Conservation (phyloP, 192 early-diverging fungal species). For the Coemansia sp. region DNA sequence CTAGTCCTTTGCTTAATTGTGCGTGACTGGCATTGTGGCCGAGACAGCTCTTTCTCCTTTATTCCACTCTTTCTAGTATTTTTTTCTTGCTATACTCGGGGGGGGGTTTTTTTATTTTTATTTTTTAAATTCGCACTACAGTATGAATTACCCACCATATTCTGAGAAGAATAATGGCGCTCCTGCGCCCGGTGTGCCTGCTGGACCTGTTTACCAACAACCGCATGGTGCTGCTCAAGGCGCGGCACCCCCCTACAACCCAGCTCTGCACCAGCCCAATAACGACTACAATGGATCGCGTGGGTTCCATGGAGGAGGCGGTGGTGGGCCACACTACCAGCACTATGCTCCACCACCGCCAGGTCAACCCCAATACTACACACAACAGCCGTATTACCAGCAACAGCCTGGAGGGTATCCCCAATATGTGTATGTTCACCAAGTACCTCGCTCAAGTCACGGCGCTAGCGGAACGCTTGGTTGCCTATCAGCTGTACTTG, state of each 20-base stretch:
- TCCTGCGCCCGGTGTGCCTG: not conserved
- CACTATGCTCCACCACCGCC: not conserved
- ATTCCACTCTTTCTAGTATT: not conserved
- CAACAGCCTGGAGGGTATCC: not conserved
- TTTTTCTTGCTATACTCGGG: not conserved
- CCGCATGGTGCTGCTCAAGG: not conserved
- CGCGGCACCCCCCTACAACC: not conserved
- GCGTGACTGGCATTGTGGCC: not conserved
- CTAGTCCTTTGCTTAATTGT: not conserved
- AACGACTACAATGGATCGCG: conserved; percentile 2
- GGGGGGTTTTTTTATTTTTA: too few species aligned
- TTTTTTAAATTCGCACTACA: not conserved
- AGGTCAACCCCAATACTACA: not conserved
- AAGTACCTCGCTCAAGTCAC: not conserved
- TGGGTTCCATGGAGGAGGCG: not conserved
- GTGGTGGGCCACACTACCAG: not conserved
- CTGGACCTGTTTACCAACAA: not conserved
- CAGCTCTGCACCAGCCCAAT: not conserved
- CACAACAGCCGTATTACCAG: not conserved
- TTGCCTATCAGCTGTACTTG: not conserved
- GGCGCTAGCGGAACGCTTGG: not conserved
- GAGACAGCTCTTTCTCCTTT: not conserved
- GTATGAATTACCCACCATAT: not conserved
- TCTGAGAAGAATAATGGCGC: conserved; percentile 1
- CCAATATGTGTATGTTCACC: not conserved